Evolutionary conservation across 495 filamentous ascomycete species (phyloP), one percentile per base, ranked within the genome.

Genomic region (Chaetomium cochliodes): DNA sequence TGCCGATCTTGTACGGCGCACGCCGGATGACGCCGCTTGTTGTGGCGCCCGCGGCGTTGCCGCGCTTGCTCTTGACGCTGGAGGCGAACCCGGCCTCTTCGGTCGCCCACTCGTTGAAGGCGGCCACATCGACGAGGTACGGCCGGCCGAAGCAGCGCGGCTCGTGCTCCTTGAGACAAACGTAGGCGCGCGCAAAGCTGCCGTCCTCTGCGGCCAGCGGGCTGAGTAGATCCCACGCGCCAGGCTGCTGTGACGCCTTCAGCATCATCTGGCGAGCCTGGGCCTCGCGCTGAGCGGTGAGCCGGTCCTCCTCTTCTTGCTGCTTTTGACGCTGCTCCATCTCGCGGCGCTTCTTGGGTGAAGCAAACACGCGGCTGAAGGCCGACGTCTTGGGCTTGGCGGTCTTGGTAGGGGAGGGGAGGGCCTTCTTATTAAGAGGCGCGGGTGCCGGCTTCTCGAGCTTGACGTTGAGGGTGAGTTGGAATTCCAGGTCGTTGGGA

Each of bases 61-160:
- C 79, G 65, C 92, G 90, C 81, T 96, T 97, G 79, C 89, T 96
- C 82, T 93, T 96, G 44, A 96, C 87, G 72, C 90, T 96, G 54
- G 82, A 86, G 15, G 87, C 83, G 47, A 81, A 80, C 25, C 69
- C 75, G 39, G 86, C 84, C 55, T 93, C 89, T 69, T 98, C 94
- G 18, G 88, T 86, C 13, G 94, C 96, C 94, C 94, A 98, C 77
- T 98, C 96, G 71, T 98, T 98, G 80, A 96, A 98, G 73, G 91
- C 92, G 20, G 92, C 88, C 55, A 97, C 84, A 66, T 97, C 92
- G 47, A 92, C 91, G 58, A 85, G 88, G 67, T 94, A 89, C 23
- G 91, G 90, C 44, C 92, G 87, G 20, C 94, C 94, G 69, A 88
- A 98, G 63, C 92, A 92, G 46, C 85, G 81, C 22, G 86, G 74